phyloP scores from a whole-genome alignment of 2,329 filamentous ascomycete species.

The Penicillium hordei region DNA sequence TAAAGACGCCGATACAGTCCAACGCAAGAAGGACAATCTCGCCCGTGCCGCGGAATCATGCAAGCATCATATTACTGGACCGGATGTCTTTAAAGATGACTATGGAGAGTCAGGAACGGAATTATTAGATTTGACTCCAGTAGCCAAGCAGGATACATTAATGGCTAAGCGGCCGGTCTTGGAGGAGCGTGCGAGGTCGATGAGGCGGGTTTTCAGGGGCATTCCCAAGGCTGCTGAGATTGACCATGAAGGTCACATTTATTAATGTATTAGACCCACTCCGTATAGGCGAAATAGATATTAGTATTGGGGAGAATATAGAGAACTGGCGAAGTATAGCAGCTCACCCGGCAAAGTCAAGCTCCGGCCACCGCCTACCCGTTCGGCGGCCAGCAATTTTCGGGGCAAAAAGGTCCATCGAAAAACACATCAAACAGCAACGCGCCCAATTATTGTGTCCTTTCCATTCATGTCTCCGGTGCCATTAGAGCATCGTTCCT shows the following conservation, averaged over 20 bases:
- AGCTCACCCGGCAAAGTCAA: slow-evolving; percentile 4
- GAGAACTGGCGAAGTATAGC: not conserved
- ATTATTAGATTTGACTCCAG: slow-evolving; percentile 33
- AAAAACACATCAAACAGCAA: slow-evolving; percentile 6
- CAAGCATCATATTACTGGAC: slow-evolving; percentile 73
- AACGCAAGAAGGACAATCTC: slow-evolving; percentile 65
- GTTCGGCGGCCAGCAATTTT: slow-evolving; percentile 24
- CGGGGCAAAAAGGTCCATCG: slow-evolving; percentile 16
- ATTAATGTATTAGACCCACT: slow-evolving; percentile 20
- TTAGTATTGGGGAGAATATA: not conserved
- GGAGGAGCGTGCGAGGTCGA: slow-evolving; percentile 23
- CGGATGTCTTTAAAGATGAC: slow-evolving; percentile 84
- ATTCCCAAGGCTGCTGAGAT: slow-evolving; percentile 56
- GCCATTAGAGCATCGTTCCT: slow-evolving; percentile 18
- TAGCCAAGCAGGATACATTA: slow-evolving; percentile 25
- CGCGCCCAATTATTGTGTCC: slow-evolving; percentile 1
- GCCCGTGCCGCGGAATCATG: slow-evolving; percentile 71
- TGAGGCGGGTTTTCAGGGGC: slow-evolving; percentile 55
- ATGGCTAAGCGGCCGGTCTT: slow-evolving; percentile 25
- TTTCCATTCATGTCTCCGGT: slow-evolving; percentile 20
- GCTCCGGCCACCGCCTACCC: slow-evolving; percentile 27
- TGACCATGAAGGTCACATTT: slow-evolving; percentile 40
- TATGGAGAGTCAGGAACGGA: slow-evolving; percentile 32
- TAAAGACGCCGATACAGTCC: slow-evolving; percentile 44
- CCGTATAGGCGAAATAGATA: not conserved